Evolutionary conservation across 2,329 filamentous ascomycete genomes (phyloP).

Genomic region (Elsinoe australis): DNA sequence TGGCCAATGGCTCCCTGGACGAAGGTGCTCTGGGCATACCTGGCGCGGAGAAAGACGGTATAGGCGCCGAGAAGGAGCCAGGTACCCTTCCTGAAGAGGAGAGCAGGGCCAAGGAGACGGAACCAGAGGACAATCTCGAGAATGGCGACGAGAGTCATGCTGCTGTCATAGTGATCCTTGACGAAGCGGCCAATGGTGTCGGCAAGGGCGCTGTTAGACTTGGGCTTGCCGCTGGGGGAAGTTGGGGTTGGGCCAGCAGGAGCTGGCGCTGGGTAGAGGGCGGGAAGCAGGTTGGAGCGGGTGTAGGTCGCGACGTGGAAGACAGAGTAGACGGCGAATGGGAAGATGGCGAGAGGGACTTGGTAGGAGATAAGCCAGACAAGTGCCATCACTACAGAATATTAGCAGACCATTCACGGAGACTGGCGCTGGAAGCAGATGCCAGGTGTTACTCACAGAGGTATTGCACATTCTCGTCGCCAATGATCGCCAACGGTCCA

Average conservation of each 20-base stretch:
- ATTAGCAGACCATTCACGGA: constrained; percentile 4
- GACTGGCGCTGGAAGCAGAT: neutral
- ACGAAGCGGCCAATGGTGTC: constrained; percentile 88
- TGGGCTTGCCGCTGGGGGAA: constrained; percentile 43
- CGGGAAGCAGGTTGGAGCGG: constrained; percentile 85
- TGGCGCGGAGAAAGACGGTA: constrained; percentile 84
- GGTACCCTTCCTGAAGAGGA: constrained; percentile 82
- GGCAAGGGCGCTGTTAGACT: constrained; percentile 54
- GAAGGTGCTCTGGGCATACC: constrained; percentile 83
- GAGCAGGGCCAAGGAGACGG: constrained; percentile 69
- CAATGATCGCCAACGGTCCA: constrained; percentile 59
- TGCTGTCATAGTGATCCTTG: constrained; percentile 94
- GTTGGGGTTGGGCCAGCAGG: constrained; percentile 31
- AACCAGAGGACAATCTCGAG: constrained; percentile 85
- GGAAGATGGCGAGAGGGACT: constrained; percentile 81
- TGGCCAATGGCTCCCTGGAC: constrained; percentile 75
- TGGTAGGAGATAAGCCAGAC: constrained; percentile 91
- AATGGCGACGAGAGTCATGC: constrained; percentile 84
- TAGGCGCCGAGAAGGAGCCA: constrained; percentile 84
- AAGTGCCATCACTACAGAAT: constrained; percentile 69
- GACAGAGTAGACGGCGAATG: constrained; percentile 92
- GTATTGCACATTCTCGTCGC: constrained; percentile 97
- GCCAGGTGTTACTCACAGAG: constrained; percentile 57
- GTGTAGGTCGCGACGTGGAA: constrained; percentile 98
- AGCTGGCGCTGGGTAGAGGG: constrained; percentile 59